Evolutionary conservation across 2,329 filamentous ascomycete species (phyloP).

Genomic region (Exserohilum rostratum): DNA sequence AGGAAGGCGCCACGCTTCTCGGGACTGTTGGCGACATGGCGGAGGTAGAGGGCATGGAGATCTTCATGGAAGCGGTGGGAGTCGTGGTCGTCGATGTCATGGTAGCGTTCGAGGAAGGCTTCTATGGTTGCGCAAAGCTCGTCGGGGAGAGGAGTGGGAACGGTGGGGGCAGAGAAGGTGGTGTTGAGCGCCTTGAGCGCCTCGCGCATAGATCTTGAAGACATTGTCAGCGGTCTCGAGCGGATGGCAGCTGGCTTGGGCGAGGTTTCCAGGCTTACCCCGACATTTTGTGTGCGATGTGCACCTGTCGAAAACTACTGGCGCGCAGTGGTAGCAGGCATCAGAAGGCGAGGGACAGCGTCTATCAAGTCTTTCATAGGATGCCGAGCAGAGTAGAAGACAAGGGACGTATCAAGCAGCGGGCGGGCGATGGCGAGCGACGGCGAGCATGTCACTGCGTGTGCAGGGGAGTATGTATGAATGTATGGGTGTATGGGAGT

Average conservation of each 20-base stretch:
- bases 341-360: slow-evolving; percentile 9
- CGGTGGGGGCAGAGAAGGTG: slow-evolving; percentile 51
- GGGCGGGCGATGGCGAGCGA: neutral
- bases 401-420: slow-evolving; percentile 1
- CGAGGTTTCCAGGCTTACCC: slow-evolving; percentile 24
- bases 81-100: slow-evolving; percentile 69
- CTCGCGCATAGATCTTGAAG: slow-evolving; percentile 55
- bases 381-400: no score
- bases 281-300: slow-evolving; percentile 23
- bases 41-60: slow-evolving; percentile 69
- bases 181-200: slow-evolving; percentile 54
- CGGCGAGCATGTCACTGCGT: slow-evolving; percentile 17
- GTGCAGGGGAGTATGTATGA: slow-evolving; percentile 9
- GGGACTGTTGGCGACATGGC: slow-evolving; percentile 63
- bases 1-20: slow-evolving; percentile 71
- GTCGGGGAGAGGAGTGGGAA: slow-evolving; percentile 66
- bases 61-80: slow-evolving; percentile 78
- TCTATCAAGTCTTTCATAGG: no score
- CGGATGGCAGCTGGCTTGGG: neutral
- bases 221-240: slow-evolving; percentile 35
- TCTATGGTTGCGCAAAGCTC: slow-evolving; percentile 68
- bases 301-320: slow-evolving; percentile 7
- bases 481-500: no score
- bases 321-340: slow-evolving; percentile 15
- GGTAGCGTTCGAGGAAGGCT: slow-evolving; percentile 70